Evolutionary conservation across 345 rosid genomes (phyloP), one percentile per base, ranked within the genome.

Genomic region (Combretum micranthum): DNA sequence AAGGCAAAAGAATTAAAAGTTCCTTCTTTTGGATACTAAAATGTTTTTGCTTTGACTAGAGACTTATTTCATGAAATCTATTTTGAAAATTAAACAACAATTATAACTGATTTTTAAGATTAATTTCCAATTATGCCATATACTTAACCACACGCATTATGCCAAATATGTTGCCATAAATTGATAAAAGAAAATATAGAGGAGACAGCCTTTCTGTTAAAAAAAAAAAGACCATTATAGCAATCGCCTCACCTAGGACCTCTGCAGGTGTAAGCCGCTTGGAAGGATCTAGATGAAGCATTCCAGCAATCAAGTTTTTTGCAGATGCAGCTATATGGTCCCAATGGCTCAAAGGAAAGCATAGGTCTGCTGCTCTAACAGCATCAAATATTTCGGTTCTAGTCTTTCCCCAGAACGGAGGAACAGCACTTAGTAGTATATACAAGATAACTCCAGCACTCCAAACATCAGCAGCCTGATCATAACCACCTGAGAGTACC

Each of bases 351-450:
- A 80, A 55, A 50, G 85, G 87, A 64, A 87, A 87, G 65, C 66
- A 74, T 52, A 87, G 78, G 66, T 85, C 81, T 11, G 90, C 87
- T 50, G 86, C 84, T 72, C 87, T 85, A 53, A 90, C 88, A 64
- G 96, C 91, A 61, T 83, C 81, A 65, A 90, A 87, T 63, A 90
- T 85, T 79, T 80, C 72, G 17, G 90, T 83, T 75, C 79, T 85
- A 42, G 96, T 81, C 75, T 79, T 85, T 50, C 96, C 90, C 84
- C 84, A 81, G 51, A 84, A 84, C 8, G 90, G 90, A 7, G 86
- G 86, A 72, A 72, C 69, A 50, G 81, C 84, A 53, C 84, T 79
- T 16, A 84, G 81, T 47, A 84, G 84, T 72, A 80, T 78, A 60
- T 80, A 83, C 16, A 83, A 79, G 61, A 83, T 83, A 45, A 80